Conservation (phyloP, 2,329 filamentous ascomycete species). For the Fusarium tricinctum region DNA sequence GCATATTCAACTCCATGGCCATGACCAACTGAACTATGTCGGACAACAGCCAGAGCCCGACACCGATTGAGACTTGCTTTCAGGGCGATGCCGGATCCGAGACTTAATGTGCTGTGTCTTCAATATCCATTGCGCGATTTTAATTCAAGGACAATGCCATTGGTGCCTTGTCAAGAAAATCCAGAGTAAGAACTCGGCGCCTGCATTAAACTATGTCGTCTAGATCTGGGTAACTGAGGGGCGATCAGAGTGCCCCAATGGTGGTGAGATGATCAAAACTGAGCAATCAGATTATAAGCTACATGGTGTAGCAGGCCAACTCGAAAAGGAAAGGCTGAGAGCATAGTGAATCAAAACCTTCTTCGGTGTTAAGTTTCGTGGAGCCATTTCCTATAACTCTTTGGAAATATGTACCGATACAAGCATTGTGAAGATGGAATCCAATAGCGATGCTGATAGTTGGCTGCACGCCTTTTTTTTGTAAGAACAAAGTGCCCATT, state of each 20-base stretch:
- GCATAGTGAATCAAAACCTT: background rate
- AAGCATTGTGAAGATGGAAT: background rate
- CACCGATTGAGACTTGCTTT: background rate
- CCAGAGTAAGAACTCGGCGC: background rate
- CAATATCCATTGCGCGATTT: background rate
- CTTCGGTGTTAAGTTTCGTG: background rate
- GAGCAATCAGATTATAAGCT: constrained; percentile 23
- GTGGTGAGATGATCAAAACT: constrained; percentile 37
- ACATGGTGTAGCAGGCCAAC: constrained; percentile 12
- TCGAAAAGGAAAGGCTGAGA: constrained; percentile 1
- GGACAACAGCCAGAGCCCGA: constrained; percentile 18
- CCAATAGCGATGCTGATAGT: background rate
- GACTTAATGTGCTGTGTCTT: background rate
- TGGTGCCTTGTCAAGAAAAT: constrained; percentile 8
- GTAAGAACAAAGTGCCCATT: background rate
- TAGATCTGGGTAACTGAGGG: constrained; percentile 32
- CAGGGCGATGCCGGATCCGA: background rate
- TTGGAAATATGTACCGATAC: background rate
- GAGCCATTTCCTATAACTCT: background rate
- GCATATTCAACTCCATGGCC: background rate
- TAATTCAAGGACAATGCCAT: constrained; percentile 9
- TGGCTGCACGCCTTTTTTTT: too few species aligned
- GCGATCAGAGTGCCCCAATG: constrained; percentile 17
- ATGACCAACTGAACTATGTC: constrained; percentile 20
- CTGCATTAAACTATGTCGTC: constrained; percentile 16